Evolutionary conservation across 2,329 filamentous ascomycete genomes (phyloP).

Genomic region (Beauveria medogensis): DNA sequence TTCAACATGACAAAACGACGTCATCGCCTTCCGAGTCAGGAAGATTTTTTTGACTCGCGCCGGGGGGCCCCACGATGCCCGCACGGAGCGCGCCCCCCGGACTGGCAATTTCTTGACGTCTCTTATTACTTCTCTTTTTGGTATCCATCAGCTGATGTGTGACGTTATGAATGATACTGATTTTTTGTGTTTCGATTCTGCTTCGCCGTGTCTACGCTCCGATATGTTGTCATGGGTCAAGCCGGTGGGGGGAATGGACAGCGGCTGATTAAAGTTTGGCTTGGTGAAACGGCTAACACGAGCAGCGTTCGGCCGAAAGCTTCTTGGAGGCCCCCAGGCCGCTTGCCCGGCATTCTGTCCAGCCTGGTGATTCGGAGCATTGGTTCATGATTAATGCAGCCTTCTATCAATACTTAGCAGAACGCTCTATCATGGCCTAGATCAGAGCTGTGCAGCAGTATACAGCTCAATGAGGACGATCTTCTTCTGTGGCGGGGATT

Average conservation of each 20-base stretch:
- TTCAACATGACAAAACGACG: background rate
- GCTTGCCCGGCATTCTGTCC: background rate
- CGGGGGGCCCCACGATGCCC: background rate
- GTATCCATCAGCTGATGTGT: background rate
- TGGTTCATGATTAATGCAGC: no score
- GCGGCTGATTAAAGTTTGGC: background rate
- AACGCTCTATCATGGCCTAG: background rate
- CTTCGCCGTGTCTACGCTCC: background rate
- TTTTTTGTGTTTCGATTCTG: background rate
- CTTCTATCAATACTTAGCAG: no score
- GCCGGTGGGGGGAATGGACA: background rate
- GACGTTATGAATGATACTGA: background rate
- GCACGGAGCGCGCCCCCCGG: background rate
- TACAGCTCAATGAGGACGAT: no score
- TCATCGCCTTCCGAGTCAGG: constrained; percentile 10
- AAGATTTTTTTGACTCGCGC: background rate
- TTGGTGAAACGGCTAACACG: background rate
- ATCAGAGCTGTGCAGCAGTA: no score
- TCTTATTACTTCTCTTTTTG: background rate
- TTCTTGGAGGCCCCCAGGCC: background rate
- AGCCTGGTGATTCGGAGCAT: no score
- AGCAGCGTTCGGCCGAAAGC: background rate
- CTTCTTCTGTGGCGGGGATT: no score
- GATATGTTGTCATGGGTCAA: background rate
- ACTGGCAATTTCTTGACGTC: background rate